Evolutionary conservation across 2,329 filamentous ascomycete species (phyloP).

Genomic region (Colletotrichum lini): DNA sequence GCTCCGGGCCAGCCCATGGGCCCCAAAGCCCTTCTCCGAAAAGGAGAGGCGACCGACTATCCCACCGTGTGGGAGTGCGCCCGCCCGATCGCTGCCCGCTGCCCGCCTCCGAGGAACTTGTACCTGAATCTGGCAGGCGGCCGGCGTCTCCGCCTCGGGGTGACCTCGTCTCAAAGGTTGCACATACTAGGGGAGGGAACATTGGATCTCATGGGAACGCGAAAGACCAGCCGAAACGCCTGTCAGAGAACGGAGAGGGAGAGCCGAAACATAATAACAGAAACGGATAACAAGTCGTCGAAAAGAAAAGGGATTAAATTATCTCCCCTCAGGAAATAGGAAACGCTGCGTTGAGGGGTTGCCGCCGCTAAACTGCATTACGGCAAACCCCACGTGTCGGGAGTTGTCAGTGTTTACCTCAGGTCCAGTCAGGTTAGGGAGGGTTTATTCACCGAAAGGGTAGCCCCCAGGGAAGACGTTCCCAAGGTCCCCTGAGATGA

Average conservation of each 20-base stretch:
- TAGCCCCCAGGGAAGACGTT: constrained; percentile 16
- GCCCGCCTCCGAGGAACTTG: too few species aligned
- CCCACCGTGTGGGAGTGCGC: too few species aligned
- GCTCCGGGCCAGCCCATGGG: too few species aligned
- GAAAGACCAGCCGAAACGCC: constrained; percentile 4
- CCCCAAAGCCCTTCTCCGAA: too few species aligned
- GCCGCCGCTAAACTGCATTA: constrained; percentile 39
- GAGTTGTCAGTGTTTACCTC: constrained; percentile 20
- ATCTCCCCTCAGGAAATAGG: constrained; percentile 2
- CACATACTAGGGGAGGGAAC: not conserved
- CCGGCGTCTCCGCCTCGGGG: too few species aligned
- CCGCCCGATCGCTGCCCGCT: too few species aligned
- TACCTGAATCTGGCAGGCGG: too few species aligned
- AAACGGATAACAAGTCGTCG: not conserved
- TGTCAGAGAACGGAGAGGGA: constrained; percentile 8
- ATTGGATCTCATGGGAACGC: not conserved
- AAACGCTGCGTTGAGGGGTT: constrained; percentile 28
- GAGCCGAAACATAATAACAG: not conserved
- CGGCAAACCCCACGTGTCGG: constrained; percentile 38
- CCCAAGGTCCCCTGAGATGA: constrained; percentile 22
- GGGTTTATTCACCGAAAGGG: constrained; percentile 35
- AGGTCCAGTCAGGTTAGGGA: constrained; percentile 12
- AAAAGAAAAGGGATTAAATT: constrained; percentile 2
- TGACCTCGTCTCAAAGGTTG: not conserved
- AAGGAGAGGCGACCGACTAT: too few species aligned